Evolutionary conservation across 1,284 basidiomycete species (phyloP), one percentile per base, ranked within the genome.

Genomic region (Athelia sp.): DNA sequence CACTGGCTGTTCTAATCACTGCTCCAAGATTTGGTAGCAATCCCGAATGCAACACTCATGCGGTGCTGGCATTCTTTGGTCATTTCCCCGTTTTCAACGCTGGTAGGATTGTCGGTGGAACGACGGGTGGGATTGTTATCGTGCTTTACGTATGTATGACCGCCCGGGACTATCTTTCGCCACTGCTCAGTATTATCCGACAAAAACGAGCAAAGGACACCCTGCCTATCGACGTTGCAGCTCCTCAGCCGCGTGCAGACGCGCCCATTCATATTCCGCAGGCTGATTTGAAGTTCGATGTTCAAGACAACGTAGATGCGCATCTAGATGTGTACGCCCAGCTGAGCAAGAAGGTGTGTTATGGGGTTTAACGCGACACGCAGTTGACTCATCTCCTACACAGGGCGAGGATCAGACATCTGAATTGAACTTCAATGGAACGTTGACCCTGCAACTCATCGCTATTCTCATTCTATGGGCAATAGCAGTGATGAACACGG

Each of bases 401-500:
- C 26, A 29, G 26, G 26, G 26, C 6, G 13, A 29, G 26, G 26
- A 13, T 13, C 26, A 29, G 6, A 29, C 26, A 29, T 58, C 4
- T 49, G 55, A 26, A 36, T 60, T 17, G 10, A 49, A 4, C 13
- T 4, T 29, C 13, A 13, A 29, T 29, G 4, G 13, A 6, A 4
- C 26, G 26, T 29, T 29, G 26, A 29, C 26, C 26, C 6, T 4
- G 26, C 13, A 29, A 4, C 26, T 29, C 6, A 4, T 29, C 13
- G 43, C 59, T 4, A 52, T 59, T 14, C n/a, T 55, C 10, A 49
- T 58, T 19, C 32, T 59, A 8, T 63, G 61, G 60, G 43, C 43
- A 4, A 11, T 59, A 14, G 50, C 54, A 10, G 59, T 62, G 18
- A 52, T 62, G 56, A 62, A 63, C 35, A 62, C 57, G 15, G 62